Evolutionary conservation across 2,329 filamentous ascomycete species (phyloP).

Genomic region (Paraphaeosphaeria minitans): DNA sequence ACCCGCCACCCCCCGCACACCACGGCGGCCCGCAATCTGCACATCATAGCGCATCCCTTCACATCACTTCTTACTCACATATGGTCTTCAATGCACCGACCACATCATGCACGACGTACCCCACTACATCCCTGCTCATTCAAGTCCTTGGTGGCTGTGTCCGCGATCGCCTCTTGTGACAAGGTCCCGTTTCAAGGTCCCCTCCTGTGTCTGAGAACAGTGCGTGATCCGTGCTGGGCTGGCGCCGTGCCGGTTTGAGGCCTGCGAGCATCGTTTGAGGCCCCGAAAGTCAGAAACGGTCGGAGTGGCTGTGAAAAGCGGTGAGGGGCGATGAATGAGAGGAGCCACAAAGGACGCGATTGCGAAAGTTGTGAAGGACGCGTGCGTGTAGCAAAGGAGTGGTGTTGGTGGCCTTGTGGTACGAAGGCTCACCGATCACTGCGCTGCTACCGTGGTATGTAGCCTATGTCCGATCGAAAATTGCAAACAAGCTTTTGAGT

Average conservation of each 20-base stretch:
- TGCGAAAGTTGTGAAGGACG: background rate
- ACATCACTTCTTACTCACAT: background rate
- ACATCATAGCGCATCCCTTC: background rate
- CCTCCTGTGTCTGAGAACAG: constrained; percentile 4
- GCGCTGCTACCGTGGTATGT: constrained; percentile 1
- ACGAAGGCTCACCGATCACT: constrained; percentile 3
- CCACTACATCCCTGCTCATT: background rate
- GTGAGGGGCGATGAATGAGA: background rate
- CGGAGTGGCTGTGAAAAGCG: background rate
- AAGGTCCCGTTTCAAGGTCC: constrained; percentile 6
- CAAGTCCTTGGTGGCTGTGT: background rate
- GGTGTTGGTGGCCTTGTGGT: background rate
- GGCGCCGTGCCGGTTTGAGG: background rate
- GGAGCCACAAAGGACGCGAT: background rate
- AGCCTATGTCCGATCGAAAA: background rate
- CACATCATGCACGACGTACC: background rate
- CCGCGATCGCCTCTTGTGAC: constrained; percentile 6
- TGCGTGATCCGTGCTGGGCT: background rate
- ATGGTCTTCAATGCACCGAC: background rate
- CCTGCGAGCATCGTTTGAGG: constrained; percentile 1
- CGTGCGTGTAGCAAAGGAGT: background rate
- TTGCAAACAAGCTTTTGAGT: background rate
- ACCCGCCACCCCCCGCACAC: background rate
- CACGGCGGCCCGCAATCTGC: background rate
- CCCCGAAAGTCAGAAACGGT: background rate